Conservation (phyloP, 1,284 basidiomycete genomes). For the Lignosus rhinocerotis region DNA sequence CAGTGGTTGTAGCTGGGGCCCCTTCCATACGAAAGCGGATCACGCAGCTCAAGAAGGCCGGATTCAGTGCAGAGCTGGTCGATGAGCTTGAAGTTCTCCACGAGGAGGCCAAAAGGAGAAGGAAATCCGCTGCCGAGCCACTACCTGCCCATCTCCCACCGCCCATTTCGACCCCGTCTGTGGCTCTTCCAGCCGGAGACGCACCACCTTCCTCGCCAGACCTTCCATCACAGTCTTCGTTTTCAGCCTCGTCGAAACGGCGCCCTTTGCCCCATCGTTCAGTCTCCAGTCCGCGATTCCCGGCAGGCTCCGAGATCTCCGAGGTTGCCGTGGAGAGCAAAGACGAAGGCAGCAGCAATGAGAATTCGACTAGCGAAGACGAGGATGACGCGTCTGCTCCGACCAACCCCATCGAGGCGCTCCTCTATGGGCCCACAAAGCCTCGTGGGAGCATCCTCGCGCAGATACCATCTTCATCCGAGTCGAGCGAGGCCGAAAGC, state of each 20-base stretch:
- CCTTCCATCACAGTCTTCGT: not conserved
- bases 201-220: conserved; percentile 6
- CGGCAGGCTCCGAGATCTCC: conserved; percentile 31
- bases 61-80: conserved; percentile 12
- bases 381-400: conserved; percentile 12
- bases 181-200: not conserved
- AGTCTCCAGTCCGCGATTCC: conserved; percentile 19
- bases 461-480: conserved; percentile 24
- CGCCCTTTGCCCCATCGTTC: conserved; percentile 2
- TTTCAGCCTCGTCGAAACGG: not conserved
- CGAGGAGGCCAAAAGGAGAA: conserved; percentile 13
- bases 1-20: conserved; percentile 23
- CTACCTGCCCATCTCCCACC: not conserved
- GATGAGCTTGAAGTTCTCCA: conserved; percentile 21
- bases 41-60: conserved; percentile 17
- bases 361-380: conserved; percentile 25
- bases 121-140: not conserved
- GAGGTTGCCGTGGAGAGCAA: conserved; percentile 31
- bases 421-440: conserved; percentile 28
- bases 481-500: conserved; percentile 20
- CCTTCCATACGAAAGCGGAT: conserved; percentile 24
- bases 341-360: conserved; percentile 34
- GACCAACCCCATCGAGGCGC: conserved; percentile 23
- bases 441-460: conserved; percentile 23
- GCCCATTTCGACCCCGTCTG: not conserved